Evolutionary conservation across 2,329 filamentous ascomycete genomes (phyloP).

Genomic region (Aspergillus sp.): DNA sequence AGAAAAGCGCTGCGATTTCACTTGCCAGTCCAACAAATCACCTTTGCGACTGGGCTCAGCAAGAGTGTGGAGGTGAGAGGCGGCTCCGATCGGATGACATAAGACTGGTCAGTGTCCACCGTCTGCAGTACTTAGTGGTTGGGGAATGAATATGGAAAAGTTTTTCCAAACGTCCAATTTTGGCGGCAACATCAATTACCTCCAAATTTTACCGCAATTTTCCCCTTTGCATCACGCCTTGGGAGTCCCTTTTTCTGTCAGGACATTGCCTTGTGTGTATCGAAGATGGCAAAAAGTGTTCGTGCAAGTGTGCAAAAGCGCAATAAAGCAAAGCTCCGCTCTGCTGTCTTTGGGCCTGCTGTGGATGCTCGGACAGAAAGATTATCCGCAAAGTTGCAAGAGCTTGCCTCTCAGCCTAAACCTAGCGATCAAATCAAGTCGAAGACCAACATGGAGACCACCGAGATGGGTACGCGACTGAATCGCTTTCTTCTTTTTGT

Average conservation of each 20-base stretch:
- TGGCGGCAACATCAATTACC: not conserved
- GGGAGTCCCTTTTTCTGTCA: not conserved
- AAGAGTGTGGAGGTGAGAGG: constrained; percentile 21
- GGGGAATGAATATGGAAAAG: not conserved
- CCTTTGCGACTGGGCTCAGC: not conserved
- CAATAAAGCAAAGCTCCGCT: constrained; percentile 79
- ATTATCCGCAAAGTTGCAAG: constrained; percentile 80
- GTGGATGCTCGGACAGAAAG: constrained; percentile 78
- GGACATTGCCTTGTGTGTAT: constrained; percentile 16
- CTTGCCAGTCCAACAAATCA: not conserved
- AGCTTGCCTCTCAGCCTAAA: constrained; percentile 74
- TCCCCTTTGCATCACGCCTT: not conserved
- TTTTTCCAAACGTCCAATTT: constrained; percentile 2
- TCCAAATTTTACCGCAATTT: not conserved
- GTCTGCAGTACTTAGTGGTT: not conserved
- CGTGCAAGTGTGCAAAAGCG: constrained; percentile 76
- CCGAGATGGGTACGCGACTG: constrained; percentile 26
- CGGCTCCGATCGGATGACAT: constrained; percentile 33
- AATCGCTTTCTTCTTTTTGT: not conserved
- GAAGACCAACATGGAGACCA: constrained; percentile 24
- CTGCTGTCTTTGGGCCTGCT: constrained; percentile 78
- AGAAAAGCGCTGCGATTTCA: not conserved
- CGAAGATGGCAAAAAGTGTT: constrained; percentile 80
- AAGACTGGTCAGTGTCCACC: constrained; percentile 19
- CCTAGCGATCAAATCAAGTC: constrained; percentile 54